A percentile compares a stretch with the other conserved stretches of the same genome.
These are phyloP conservation scores for Debaryomyces subglobosus DNA, from an alignment of 1,139 yeast genomes.

Conservation along the genomic window DNA sequence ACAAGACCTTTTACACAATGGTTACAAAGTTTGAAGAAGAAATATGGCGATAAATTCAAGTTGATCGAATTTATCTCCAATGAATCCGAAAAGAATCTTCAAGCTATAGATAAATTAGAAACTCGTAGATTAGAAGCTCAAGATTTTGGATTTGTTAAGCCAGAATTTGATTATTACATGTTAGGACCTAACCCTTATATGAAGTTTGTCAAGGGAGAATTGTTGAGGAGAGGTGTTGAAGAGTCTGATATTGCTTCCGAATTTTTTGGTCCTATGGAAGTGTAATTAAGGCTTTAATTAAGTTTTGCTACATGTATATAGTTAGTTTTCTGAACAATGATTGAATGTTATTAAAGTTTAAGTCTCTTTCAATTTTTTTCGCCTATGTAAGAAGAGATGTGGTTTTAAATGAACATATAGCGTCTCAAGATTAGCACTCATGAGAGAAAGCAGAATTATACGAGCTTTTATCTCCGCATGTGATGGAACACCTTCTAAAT, in stretches of 20 bases:
- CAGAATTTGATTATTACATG: conserved; percentile 31
- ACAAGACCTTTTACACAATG: conserved; percentile 32
- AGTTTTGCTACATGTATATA: neutral
- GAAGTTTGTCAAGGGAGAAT: conserved; percentile 27
- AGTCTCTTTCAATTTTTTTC: neutral
- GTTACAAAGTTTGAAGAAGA: conserved; percentile 20
- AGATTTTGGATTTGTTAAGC: conserved; percentile 20
- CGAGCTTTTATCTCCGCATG: neutral
- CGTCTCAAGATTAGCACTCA: neutral
- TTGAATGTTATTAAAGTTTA: neutral
- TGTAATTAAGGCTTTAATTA: neutral
- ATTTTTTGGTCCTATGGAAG: conserved; percentile 12
- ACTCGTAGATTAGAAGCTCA: conserved; percentile 12
- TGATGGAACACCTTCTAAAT: conserved; percentile 33
- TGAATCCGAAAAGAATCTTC: conserved; percentile 8
- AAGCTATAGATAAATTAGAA: conserved; percentile 15
- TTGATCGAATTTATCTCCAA: conserved; percentile 26
- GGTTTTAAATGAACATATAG: too few species aligned
- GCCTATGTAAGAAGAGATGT: too few species aligned
- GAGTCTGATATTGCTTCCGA: conserved; percentile 10
- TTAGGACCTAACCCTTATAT: conserved; percentile 42
- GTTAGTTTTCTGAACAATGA: neutral
- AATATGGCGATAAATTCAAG: conserved; percentile 21
- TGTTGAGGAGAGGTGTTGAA: conserved; percentile 8
- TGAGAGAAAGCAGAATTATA: neutral